Evolutionary conservation across 192 early-diverging fungal species (phyloP).

Genomic region (Spizellomyces sp.): DNA sequence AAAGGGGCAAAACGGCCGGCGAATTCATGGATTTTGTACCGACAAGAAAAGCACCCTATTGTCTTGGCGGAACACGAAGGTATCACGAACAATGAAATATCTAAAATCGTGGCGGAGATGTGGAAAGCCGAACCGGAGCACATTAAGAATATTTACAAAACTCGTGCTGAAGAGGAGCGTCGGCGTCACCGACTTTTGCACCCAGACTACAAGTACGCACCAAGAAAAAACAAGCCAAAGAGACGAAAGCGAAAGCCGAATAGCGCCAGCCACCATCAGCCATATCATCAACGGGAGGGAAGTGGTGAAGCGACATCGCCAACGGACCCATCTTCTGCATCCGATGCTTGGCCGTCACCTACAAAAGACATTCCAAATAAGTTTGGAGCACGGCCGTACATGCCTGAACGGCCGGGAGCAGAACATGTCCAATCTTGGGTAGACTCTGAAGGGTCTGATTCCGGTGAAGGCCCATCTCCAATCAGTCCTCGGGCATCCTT

Average conservation of each 20-base stretch:
- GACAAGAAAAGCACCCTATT: constrained; percentile 57
- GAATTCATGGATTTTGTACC: constrained; percentile 63
- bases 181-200: constrained; percentile 51
- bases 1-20: constrained; percentile 38
- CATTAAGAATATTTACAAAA: constrained; percentile 51
- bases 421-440: background rate
- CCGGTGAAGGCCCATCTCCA: background rate
- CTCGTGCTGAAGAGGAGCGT: constrained; percentile 55
- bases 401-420: background rate
- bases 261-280: constrained; percentile 8
- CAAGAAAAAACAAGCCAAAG: constrained; percentile 48
- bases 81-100: constrained; percentile 58
- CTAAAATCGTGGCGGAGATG: constrained; percentile 60
- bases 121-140: constrained; percentile 57
- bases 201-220: constrained; percentile 65
- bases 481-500: background rate
- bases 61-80: constrained; percentile 46
- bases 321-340: background rate
- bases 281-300: background rate
- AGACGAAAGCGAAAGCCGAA: constrained; percentile 11
- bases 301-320: background rate
- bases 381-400: background rate
- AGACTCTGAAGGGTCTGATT: background rate
- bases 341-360: background rate
- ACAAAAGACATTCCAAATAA: background rate